Base-by-base conservation (phyloP, 2,329 filamentous ascomycete species). In the Grosmannia serpens region DNA sequence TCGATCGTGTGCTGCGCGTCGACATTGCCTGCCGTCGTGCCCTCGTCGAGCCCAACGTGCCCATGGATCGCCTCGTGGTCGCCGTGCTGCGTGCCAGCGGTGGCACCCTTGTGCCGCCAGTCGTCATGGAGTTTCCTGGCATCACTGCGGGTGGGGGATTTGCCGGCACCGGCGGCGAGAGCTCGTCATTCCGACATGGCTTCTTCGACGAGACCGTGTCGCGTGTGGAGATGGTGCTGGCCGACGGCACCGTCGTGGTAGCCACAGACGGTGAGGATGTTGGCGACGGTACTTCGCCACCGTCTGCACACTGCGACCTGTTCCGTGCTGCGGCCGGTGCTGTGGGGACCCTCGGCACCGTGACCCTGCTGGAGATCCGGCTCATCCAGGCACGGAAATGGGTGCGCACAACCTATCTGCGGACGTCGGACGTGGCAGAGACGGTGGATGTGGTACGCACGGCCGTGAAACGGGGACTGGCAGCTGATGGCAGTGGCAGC, bases 121-220 rank as follows among this genome's bases (percentile, higher is more conserved):
- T 89, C 5, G 84, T 89, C 24, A 88, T 87, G 82, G 86, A 89
- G 68, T 89, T 89, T 65, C 85, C 85, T 0, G 86, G 85, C 31
- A 89, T 89, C 69, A 89, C 86, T 0, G 83, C 82, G 2, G 86
- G 86, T 22, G 86, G 86, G 33, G 86, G 85, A 5, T 89, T 82
- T 68, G 82, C 85, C 0, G 86, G 86, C 7, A 87, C 84, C 0
- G 82, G 84, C 0, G 86, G 85, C n/a, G 86, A 89, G 73, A 86
- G 82, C 70, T 82, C 77, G 61, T 83, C 78, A 17, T 89, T 88
- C 71, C 77, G 77, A 60, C 79, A 87, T 67, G 86, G 86, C 44
- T 87, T 86, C 71, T 89, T 89, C 66, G 82, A 88, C 67, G 77
- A 81, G 47, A 85, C 78, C 0, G 76, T 88, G 60, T 76, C 77